Evolutionary conservation across 1,284 basidiomycete genomes (phyloP), one percentile per base, ranked within the genome.

Genomic region (Ceratobasidium theobromae): DNA sequence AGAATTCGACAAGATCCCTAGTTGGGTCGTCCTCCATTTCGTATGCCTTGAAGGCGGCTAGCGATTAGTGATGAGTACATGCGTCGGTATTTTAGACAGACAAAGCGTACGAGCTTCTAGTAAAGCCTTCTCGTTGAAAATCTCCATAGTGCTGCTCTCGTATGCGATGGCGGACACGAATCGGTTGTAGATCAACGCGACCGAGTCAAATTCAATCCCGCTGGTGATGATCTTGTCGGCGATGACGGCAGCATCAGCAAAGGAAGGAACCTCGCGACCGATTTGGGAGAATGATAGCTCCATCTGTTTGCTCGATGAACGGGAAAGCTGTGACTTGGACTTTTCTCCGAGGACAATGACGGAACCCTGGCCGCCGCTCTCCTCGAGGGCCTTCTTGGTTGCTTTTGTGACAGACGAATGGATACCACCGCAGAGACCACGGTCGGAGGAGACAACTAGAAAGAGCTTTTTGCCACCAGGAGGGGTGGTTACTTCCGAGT

Each of bases 401-500:
- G 86, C 84, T 81, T 98, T 98, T 72, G 91, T 85, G 74, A 99
- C 91, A 69, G 93, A 95, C 45, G 96, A 98, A 84, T 99, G 96
- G 76, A 99, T 98, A 86, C 97, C 97, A 81, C 97, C 97, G 78
- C 96, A 99, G 68, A 99, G 92, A 81, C 97, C 96, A 82, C 97
- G 96, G 87, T 99, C 96, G 67, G 95, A 98, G 53, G 96, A 97
- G 74, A 96, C 79, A 77, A 95, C 91, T 72, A 99, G 78, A 81
- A 95, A 93, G 72, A 98, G 89, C 75, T 91, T 89, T 73, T 85
- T 81, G 33, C 81, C 82, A 58, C 73, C 73, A 74, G 88, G 84
- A 16, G 85, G 77, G 52, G 85, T 79, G 48, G 74, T 69, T 27
- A 71, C 71, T 69, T 77, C 72, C 33, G 89, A 78, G 76, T 93